Evolutionary conservation across 139 green algal species (phyloP).

Genomic region (Chlamydomonas asymmetrica): DNA sequence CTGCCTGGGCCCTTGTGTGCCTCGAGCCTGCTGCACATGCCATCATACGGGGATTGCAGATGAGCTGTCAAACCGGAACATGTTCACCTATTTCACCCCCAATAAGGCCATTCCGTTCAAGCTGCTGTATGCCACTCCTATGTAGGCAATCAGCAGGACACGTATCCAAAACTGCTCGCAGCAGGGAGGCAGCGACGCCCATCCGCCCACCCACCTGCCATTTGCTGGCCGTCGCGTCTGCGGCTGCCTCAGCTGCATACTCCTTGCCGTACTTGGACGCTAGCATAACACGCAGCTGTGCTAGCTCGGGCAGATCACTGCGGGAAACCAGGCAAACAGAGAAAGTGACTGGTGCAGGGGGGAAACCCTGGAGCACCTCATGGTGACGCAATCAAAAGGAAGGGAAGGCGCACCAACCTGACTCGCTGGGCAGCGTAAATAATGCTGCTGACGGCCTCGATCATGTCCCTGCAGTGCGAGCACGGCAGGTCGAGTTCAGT

Average conservation of each 20-base stretch:
- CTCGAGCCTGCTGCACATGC: too few species aligned
- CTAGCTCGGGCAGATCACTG: constrained; percentile 73
- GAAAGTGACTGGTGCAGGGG: too few species aligned
- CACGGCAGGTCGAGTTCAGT: too few species aligned
- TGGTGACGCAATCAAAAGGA: too few species aligned
- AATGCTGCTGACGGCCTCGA: constrained; percentile 63
- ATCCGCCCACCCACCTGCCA: constrained; percentile 13
- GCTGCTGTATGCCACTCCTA: too few species aligned
- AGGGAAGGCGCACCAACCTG: too few species aligned
- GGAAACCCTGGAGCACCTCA: too few species aligned
- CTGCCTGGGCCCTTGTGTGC: too few species aligned
- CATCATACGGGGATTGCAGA: neutral
- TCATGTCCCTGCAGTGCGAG: constrained; percentile 76
- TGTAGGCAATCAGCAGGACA: neutral
- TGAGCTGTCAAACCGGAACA: neutral
- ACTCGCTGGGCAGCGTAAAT: constrained; percentile 59
- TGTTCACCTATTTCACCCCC: too few species aligned
- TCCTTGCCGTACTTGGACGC: constrained; percentile 65
- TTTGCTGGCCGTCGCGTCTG: constrained; percentile 24
- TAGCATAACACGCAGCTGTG: constrained; percentile 56
- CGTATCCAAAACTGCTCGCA: neutral
- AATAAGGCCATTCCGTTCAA: too few species aligned
- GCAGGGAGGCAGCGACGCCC: neutral
- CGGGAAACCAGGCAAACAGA: too few species aligned
- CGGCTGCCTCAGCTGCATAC: constrained; percentile 24